Conservation (phyloP, 2,329 filamentous ascomycete species). For the Diaporthe sp. region DNA sequence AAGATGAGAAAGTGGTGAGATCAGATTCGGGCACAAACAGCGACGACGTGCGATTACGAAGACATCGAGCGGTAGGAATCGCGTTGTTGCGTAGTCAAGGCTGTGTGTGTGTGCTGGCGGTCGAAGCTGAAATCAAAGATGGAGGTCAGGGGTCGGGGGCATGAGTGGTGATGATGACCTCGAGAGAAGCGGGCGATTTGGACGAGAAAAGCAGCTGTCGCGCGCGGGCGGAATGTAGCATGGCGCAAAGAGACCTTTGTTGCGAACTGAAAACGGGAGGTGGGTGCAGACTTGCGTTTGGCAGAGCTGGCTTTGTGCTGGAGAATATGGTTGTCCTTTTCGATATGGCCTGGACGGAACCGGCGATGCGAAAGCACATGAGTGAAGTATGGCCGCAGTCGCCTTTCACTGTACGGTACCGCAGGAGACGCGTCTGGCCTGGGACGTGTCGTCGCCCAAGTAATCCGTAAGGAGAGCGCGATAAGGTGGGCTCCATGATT, state of each 20-base stretch:
- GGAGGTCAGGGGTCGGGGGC: slow-evolving; percentile 23
- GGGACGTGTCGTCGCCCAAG: slow-evolving; percentile 26
- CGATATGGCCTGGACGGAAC: slow-evolving; percentile 12
- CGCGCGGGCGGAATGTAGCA: slow-evolving; percentile 19
- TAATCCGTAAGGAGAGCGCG: neutral
- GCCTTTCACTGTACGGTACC: neutral
- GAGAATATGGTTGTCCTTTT: slow-evolving; percentile 14
- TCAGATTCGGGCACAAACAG: slow-evolving; percentile 16
- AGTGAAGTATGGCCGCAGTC: slow-evolving; percentile 13
- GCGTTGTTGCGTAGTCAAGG: neutral
- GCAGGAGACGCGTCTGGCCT: slow-evolving; percentile 29
- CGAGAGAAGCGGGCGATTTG: slow-evolving; percentile 23
- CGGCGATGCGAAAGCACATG: slow-evolving; percentile 17
- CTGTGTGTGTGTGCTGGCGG: neutral
- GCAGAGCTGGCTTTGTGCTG: slow-evolving; percentile 12
- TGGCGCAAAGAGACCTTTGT: slow-evolving; percentile 31
- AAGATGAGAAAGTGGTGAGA: neutral
- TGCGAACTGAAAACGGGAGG: slow-evolving; percentile 23
- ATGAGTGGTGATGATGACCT: slow-evolving; percentile 31
- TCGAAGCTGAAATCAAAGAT: slow-evolving; percentile 17
- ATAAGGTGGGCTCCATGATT: neutral
- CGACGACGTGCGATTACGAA: slow-evolving; percentile 6
- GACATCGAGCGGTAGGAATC: slow-evolving; percentile 3
- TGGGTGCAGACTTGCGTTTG: neutral
- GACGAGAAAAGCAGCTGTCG: slow-evolving; percentile 30